phyloP scores from a whole-genome alignment of 305 asterid species.

The Fraxinus paxiana region DNA sequence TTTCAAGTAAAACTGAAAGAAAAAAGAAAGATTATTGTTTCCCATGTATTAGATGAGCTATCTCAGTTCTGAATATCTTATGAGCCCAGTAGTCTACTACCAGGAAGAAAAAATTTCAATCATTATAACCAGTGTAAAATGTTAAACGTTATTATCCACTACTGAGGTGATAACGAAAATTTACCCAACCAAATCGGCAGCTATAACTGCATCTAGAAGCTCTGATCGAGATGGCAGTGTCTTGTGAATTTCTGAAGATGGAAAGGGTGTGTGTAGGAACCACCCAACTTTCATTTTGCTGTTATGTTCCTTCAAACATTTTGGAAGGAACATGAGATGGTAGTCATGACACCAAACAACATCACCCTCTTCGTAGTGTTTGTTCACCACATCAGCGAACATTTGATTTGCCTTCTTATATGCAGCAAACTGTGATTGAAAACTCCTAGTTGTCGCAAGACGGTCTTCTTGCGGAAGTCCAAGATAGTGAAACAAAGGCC shows the following conservation, averaged over 20 bases:
- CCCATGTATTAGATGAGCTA: neutral
- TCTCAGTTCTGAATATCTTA: neutral
- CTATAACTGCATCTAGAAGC: slow-evolving; percentile 73
- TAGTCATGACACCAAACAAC: slow-evolving; percentile 96
- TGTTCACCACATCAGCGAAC: slow-evolving; percentile 89
- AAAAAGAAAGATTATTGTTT: neutral
- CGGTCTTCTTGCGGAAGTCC: slow-evolving; percentile 98
- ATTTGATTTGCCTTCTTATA: slow-evolving; percentile 78
- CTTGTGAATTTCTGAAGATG: slow-evolving; percentile 92
- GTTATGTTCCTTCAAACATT: slow-evolving; percentile 68
- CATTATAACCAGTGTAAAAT: slow-evolving; percentile 9
- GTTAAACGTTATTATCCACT: neutral
- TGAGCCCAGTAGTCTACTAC: neutral
- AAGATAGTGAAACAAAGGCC: slow-evolving; percentile 92
- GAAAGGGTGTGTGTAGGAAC: slow-evolving; percentile 97
- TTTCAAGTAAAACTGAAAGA: neutral
- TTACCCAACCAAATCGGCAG: slow-evolving; percentile 92
- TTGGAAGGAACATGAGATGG: slow-evolving; percentile 92
- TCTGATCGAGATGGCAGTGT: slow-evolving; percentile 90
- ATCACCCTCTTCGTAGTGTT: slow-evolving; percentile 80
- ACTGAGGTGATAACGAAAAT: slow-evolving; percentile 7
- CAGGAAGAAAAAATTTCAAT: slow-evolving; percentile 9
- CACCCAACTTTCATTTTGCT: slow-evolving; percentile 89
- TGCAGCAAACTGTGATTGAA: slow-evolving; percentile 85
- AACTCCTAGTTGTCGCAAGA: slow-evolving; percentile 86